Evolutionary conservation across 2,329 filamentous ascomycete species (phyloP).

Genomic region (Xylariaceae sp.): DNA sequence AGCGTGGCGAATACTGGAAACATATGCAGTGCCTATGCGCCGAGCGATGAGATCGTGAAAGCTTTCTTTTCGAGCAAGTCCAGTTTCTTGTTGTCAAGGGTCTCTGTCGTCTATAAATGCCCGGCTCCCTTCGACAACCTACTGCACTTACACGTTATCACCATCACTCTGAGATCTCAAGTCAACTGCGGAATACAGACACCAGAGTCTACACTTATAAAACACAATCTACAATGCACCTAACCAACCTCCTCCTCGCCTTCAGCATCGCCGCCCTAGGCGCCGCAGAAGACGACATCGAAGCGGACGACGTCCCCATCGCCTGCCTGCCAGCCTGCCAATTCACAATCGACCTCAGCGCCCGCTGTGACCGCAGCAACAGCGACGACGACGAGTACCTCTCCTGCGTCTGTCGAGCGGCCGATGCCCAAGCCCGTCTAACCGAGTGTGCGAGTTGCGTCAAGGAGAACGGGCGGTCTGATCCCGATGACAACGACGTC

Average conservation of each 20-base stretch:
- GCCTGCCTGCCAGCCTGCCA: constrained; percentile 18
- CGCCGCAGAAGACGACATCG: constrained; percentile 21
- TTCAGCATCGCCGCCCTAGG: constrained; percentile 12
- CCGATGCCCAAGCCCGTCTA: constrained; percentile 11
- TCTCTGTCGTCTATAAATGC: too few relatives aligned
- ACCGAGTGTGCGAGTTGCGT: constrained; percentile 22
- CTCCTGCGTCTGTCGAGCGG: constrained; percentile 16
- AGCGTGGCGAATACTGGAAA: background rate
- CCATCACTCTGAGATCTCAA: too few relatives aligned
- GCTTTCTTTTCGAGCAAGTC: too few relatives aligned
- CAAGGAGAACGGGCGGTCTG: constrained; percentile 12
- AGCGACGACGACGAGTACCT: constrained; percentile 16
- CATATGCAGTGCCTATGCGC: background rate
- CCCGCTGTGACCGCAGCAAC: constrained; percentile 18
- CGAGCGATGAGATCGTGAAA: too few relatives aligned
- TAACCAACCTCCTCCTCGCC: constrained; percentile 3
- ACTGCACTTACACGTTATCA: too few relatives aligned
- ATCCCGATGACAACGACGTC: constrained; percentile 22
- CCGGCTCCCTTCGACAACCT: too few relatives aligned
- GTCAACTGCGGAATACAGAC: too few relatives aligned
- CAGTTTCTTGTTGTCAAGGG: too few relatives aligned
- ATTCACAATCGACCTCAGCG: constrained; percentile 20
- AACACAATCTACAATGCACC: constrained; percentile 2
- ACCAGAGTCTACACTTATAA: too few relatives aligned
- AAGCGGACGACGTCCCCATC: constrained; percentile 16